Base-by-base conservation (phyloP, 139 green algal genomes). In the Pseudopediastrum boryanum region DNA sequence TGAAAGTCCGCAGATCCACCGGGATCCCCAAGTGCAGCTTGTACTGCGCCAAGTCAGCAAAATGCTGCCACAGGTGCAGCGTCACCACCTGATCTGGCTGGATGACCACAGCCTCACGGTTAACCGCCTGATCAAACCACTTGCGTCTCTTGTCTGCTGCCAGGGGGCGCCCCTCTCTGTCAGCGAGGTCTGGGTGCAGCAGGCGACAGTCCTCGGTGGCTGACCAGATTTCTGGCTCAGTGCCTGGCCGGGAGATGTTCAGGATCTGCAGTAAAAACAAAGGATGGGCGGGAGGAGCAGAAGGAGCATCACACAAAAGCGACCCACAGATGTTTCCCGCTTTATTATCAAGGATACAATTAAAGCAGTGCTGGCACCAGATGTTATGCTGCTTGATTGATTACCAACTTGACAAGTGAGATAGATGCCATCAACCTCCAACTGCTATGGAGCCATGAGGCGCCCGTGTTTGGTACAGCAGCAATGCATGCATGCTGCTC, bases 31-130 rank as follows among this genome's bases (percentile, higher is more conserved):
- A 44, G 44, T 80, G 59, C 61, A 81, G 75, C 48, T 50, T 36
- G 75, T 81, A 75, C 33, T 35, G 67, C 10, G 59, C n/a, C 33
- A 81, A 39, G 39, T 81, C 48, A 50, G 43, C 63, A 46, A 46
- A 75, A 48, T 81, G 75, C 64, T 81, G 75, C 63, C 64, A 81
- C 39, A 65, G 46, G 75, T 81, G 75, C 48, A 39, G 51, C 4
- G 75, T 81, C 43, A 62, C 75, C 44, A 81, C 64, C 12, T 69
- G 61, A 35, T 81, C 75, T 23, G 68, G 68, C 35, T 39, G 68
- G 9, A 78, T 29, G 23, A 78, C 31, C 7, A 78, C 54, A 19
- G 19, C 58, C 21, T 35, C 39, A 27, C 63, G 48, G 31, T 80
- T 80, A 31, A 61, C 61, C 2, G 74, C 43, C 35, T 52, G 64